Base-by-base conservation (phyloP, 2,329 filamentous ascomycete genomes). In the Neopestalotiopsis sp. region DNA sequence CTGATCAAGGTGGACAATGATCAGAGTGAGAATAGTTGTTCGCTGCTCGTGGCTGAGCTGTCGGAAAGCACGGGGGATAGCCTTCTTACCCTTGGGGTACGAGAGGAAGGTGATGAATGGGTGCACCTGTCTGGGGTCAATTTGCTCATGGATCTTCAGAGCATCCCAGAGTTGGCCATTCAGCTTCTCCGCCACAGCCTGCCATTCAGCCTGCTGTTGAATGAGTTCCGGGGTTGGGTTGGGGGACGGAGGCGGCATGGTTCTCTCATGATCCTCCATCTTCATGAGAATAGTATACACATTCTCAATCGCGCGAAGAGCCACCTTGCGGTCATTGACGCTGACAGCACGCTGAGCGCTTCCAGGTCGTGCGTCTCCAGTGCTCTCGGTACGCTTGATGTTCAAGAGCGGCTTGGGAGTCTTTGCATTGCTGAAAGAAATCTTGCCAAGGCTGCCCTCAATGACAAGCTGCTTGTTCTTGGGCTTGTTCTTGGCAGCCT, bases 361-460 rank as follows among this genome's bases (percentile, higher is more conserved):
- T 63, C 81, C 79, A 28, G 88, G 83, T 34, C 87, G 85, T 34
- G 82, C 78, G 68, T 91, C 88, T 59, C 90, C 88, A 56, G 84
- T 84, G 72, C 86, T 90, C 65, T 98, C 95, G 24, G 89, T 86
- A 40, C 95, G 92, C 85, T 97, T 98, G 83, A 99, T 95, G 79
- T 97, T 99, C 64, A 99, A 90, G 68, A 98, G 85, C 17, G 95
- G 94, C 81, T 97, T 96, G 0, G 96, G 96, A 0, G 96, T 97
- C 85, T 98, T 99, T 62, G 96, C 94, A 76, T 99, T 99, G 85
- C 95, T 98, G 83, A 98, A 99, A 0, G 95, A 97, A 69, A 99
- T 99, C 84, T 98, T 99, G 73, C 96, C 96, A 64, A 99, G 83
- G 77, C 94, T 98, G 32, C 96, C 96, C 78, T 98, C 95, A 69